These are phyloP conservation scores for Cercophora newfieldiana DNA, from an alignment of 495 filamentous ascomycete genomes.

Conservation along the genomic window DNA sequence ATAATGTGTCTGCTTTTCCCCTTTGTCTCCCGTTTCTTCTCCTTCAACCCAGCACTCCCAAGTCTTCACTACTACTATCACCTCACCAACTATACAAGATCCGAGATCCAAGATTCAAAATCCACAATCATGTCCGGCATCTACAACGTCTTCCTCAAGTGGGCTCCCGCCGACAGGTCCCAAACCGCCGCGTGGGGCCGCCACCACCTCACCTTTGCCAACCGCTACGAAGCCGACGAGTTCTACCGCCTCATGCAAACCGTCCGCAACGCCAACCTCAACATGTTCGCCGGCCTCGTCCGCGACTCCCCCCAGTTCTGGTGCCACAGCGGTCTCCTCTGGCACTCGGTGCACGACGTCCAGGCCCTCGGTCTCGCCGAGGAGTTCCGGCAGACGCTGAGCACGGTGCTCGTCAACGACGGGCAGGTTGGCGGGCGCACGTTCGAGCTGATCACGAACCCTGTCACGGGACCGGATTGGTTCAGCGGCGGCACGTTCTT, in stretches of 20 bases:
- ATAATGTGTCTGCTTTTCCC: neutral
- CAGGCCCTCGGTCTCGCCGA: neutral
- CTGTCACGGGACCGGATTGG: constrained; percentile 2
- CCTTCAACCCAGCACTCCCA: no score
- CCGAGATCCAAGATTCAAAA: no score
- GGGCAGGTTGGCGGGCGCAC: neutral
- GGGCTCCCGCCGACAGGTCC: neutral
- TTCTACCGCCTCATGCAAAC: neutral
- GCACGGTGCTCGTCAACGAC: neutral
- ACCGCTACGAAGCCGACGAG: neutral
- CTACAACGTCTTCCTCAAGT: constrained; percentile 2
- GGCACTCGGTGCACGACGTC: neutral
- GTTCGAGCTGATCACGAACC: neutral
- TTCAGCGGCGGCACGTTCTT: constrained; percentile 1
- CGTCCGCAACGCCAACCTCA: neutral
- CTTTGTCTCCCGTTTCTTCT: no score
- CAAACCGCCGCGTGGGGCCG: constrained; percentile 1
- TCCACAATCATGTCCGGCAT: neutral
- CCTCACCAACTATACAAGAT: no score
- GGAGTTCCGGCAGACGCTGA: neutral
- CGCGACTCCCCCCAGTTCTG: constrained; percentile 2
- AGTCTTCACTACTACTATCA: no score
- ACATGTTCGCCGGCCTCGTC: neutral
- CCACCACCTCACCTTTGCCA: neutral
- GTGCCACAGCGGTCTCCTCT: neutral